Conservation (phyloP, 495 filamentous ascomycete genomes). For the Penicillium angulare region DNA sequence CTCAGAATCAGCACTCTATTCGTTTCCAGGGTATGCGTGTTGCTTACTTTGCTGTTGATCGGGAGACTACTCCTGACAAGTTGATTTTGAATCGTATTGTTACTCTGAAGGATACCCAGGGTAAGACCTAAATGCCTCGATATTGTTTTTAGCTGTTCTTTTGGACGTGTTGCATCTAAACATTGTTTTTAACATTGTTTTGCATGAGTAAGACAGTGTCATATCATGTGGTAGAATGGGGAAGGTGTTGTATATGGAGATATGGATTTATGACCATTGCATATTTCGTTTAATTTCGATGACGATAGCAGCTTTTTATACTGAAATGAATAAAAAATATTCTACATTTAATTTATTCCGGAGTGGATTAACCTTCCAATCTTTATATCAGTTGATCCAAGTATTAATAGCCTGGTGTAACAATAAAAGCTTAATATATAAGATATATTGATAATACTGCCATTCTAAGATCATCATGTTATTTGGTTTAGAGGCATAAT, state of each 20-base stretch:
- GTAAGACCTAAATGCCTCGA: conserved; percentile 19
- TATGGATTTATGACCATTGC: conserved; percentile 21
- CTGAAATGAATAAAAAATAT: neutral
- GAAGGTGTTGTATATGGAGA: conserved; percentile 4
- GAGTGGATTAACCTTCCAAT: neutral
- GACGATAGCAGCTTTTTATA: neutral
- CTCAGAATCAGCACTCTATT: conserved; percentile 64
- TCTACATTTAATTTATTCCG: neutral
- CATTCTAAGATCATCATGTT: conserved; percentile 19
- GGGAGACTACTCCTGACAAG: conserved; percentile 71
- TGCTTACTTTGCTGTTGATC: conserved; percentile 82
- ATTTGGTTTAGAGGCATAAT: conserved; percentile 12
- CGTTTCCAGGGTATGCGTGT: conserved; percentile 92
- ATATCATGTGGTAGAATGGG: neutral
- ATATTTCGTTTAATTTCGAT: conserved; percentile 9
- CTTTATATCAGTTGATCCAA: conserved; percentile 2
- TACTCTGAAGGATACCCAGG: conserved; percentile 70
- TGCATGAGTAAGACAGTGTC: too few species aligned
- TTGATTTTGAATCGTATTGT: conserved; percentile 91
- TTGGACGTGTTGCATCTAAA: neutral
- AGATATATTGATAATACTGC: too few species aligned
- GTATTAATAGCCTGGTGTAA: too few species aligned
- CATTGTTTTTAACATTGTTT: neutral
- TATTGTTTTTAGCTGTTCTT: neutral
- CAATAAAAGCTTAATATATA: too few species aligned